Base-by-base conservation (phyloP, 1,139 yeast species). In the Arxiozyma bovina region DNA sequence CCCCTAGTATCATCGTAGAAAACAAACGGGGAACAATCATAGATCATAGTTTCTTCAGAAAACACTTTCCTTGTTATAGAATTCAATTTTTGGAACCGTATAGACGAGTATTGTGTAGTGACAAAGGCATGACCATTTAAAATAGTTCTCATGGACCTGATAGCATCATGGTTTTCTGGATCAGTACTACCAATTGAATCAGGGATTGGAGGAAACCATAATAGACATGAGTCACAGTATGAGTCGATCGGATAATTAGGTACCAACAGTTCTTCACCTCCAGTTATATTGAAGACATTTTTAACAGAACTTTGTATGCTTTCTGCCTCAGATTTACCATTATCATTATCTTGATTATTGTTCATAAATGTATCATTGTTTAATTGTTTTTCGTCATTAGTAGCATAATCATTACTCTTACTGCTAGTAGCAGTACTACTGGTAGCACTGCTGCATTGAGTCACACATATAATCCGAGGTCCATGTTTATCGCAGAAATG, bases 401-500 rank as follows among this genome's bases (percentile, higher is more conserved):
- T 25, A 38, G 15, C 41, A 38, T 20, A 8, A 23, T 20, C 15
- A 40, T 18, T 27, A 27, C 20, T 5, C 4, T 18, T 42, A 18
- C n/a, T n/a, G 1, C 7, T 20, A 11, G n/a, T 48, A 27, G 30
- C 2, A 27, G 30, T 27, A 27, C 2, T 42, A 21, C 18, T 20
- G 1, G 9, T 20, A 12, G 18, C 22, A 21, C 27, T 27, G 23
- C 53, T 30, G 20, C 50, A 46, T 63, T 86, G 93, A 0, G 95
- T 85, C 62, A 91, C 87, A 63, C 85, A 70, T n/a, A 88, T 76
- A 50, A 84, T 78, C 20, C 85, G 77, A 0, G 96, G 96, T 0
- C 96, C 96, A 66, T 88, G 96, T 40, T 84, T 76, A 70, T 88
- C 96, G 69, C 96, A 88, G 67, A 87, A 88, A 64, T 87, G 96